Evolutionary conservation across 2,329 filamentous ascomycete species (phyloP), one percentile per base, ranked within the genome.

Genomic region (Colletotrichum chlorophyti): DNA sequence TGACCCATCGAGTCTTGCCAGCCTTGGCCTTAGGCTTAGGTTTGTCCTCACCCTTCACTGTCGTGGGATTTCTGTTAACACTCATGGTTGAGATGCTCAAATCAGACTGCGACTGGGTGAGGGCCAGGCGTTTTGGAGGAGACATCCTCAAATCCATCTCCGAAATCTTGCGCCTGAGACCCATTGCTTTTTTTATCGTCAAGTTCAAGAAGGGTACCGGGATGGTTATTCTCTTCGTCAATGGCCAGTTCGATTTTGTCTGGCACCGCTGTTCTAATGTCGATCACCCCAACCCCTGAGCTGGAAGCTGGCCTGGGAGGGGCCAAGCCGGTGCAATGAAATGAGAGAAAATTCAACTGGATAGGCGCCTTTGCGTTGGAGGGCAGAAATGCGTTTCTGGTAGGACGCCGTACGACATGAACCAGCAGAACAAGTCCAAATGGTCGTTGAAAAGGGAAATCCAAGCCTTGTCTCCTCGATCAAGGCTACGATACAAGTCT

Each of bases 1-100:
- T 68, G 19, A 80, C 53, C 76, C 79, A 81, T 32, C 68, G 64
- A n/a, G 52, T 47, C 59, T 68, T 72, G 32, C 60, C 53, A 37
- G 71, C 70, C 48, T 68, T 70, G 15, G 41, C 52, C 50, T 69
- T 74, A 24, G 65, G 49, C 29, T 69, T 74, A 24, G 65, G 49
- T 27, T 69, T 70, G 17, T 57, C 31, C 38, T 61, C 24, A 29
- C 49, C 38, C 31, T 38, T 52, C 51, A 60, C 35, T 61, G 34
- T 49, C 4, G 45, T 41, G 5, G 57, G 51, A 21, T 26, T 50
- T 40, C 38, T 32, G 31, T 34, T 47, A 45, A 62, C 29, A 67
- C 66, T 37, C 35, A 63, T 64, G 29, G 47, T 63, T 12, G 66
- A 27, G 7, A 63, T 64, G 26, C 64, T 69, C 34, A 65, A 69